phyloP scores from a whole-genome alignment of 2,329 filamentous ascomycete genomes.

The Acrodontium crateriforme region DNA sequence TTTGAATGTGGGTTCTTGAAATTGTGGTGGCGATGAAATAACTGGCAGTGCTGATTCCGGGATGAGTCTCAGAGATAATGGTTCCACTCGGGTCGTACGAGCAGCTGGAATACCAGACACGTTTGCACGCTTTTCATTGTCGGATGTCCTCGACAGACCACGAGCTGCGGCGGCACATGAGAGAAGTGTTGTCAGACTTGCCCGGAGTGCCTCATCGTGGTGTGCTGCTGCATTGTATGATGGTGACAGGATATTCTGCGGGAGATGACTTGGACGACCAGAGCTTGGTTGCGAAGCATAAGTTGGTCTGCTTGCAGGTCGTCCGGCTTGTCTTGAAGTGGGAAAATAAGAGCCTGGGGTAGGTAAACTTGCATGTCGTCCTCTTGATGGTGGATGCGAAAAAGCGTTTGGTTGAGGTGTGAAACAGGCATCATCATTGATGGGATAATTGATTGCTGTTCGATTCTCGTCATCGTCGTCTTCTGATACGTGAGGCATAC shows the following conservation, averaged over 20 bases:
- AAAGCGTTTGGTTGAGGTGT: slow-evolving; percentile 87
- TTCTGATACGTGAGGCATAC: slow-evolving; percentile 12
- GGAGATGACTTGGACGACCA: slow-evolving; percentile 34
- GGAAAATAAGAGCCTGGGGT: slow-evolving; percentile 33
- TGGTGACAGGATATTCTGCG: slow-evolving; percentile 57
- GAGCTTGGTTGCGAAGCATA: slow-evolving; percentile 22
- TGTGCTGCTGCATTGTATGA: slow-evolving; percentile 57
- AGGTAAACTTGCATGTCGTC: slow-evolving; percentile 35
- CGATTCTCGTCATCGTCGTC: slow-evolving; percentile 60
- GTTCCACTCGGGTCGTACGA: slow-evolving; percentile 29
- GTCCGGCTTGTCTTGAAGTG: slow-evolving; percentile 20
- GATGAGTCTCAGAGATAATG: slow-evolving; percentile 43
- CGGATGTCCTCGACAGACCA: slow-evolving; percentile 61
- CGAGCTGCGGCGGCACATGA: slow-evolving; percentile 90
- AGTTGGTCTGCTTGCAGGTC: slow-evolving; percentile 18
- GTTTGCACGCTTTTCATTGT: no score
- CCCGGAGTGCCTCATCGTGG: slow-evolving; percentile 82
- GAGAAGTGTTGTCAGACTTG: slow-evolving; percentile 84
- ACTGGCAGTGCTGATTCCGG: slow-evolving; percentile 40
- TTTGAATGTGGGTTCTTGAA: slow-evolving; percentile 21
- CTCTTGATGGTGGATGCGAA: slow-evolving; percentile 59
- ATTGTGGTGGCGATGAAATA: slow-evolving; percentile 9
- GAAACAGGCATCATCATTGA: slow-evolving; percentile 43
- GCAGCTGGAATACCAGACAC: slow-evolving; percentile 8
- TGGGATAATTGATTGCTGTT: slow-evolving; percentile 59